A percentile compares a stretch with the other conserved stretches of the same genome.
These are phyloP conservation scores for Cladosporium sphaerospermum DNA, from an alignment of 2,329 filamentous ascomycete genomes.

Conservation along the genomic window DNA sequence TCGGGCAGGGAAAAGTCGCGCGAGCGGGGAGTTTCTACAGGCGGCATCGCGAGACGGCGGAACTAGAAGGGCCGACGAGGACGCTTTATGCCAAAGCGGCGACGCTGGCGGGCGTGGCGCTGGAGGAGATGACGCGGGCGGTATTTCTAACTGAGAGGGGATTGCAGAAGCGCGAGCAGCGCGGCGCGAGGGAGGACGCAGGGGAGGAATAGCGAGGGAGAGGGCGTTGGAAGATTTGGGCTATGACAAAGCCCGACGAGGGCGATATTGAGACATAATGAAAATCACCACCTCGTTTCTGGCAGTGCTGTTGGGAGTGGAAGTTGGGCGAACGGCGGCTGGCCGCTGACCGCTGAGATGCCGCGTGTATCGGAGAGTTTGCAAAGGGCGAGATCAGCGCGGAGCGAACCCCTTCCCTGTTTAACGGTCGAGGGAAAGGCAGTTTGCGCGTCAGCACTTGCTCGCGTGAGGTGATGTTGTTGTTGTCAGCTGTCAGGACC, in stretches of 20 bases:
- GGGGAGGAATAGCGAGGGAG: neutral
- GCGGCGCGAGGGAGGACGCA: slow-evolving; percentile 21
- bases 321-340: neutral
- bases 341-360: neutral
- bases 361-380: neutral
- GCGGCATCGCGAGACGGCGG: slow-evolving; percentile 42
- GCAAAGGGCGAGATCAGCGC: neutral
- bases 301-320: neutral
- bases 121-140: slow-evolving; percentile 45
- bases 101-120: slow-evolving; percentile 43
- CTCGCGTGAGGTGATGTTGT: no score
- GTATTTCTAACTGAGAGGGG: slow-evolving; percentile 46
- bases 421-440: neutral
- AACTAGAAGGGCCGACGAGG: slow-evolving; percentile 39
- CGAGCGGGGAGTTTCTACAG: slow-evolving; percentile 48
- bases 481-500: no score
- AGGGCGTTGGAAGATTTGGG: neutral
- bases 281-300: neutral
- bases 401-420: neutral
- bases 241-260: neutral
- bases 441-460: neutral
- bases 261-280: neutral
- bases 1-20: slow-evolving; percentile 21
- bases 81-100: slow-evolving; percentile 48
- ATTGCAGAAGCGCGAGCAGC: slow-evolving; percentile 35